phyloP scores from a whole-genome alignment of 805 yeast genomes.

The Scheffersomyces stipitis region DNA sequence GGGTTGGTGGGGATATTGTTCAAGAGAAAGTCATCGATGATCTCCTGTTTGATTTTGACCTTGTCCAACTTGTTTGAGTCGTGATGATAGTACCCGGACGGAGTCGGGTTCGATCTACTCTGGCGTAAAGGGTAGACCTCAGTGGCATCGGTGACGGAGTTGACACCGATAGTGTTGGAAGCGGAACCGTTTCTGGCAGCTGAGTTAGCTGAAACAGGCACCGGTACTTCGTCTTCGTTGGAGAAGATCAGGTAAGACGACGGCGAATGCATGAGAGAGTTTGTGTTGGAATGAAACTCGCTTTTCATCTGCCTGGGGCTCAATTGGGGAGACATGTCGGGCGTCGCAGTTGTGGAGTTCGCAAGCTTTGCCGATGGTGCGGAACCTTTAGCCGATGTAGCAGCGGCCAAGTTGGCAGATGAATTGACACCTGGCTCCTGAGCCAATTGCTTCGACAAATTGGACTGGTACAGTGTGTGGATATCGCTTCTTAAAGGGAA shows the following conservation, averaged over 20 bases:
- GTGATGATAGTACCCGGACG: slow-evolving; percentile 4
- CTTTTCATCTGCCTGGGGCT: background rate
- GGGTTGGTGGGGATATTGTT: slow-evolving; percentile 34
- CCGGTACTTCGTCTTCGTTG: slow-evolving; percentile 17
- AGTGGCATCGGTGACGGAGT: slow-evolving; percentile 1
- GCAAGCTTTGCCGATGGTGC: no score
- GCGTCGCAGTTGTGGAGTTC: background rate
- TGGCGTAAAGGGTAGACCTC: slow-evolving; percentile 10
- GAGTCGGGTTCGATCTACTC: slow-evolving; percentile 13
- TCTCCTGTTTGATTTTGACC: slow-evolving; percentile 36
- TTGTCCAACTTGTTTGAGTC: slow-evolving; percentile 12
- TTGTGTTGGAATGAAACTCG: slow-evolving; percentile 2
- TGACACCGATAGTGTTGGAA: background rate
- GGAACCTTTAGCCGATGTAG: no score
- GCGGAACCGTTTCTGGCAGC: slow-evolving; percentile 1
- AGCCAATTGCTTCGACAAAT: no score
- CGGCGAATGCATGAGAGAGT: slow-evolving; percentile 23
- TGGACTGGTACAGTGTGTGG: background rate
- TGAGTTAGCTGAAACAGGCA: no score
- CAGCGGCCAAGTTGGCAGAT: no score
- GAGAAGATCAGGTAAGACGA: slow-evolving; percentile 24
- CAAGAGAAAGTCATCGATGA: slow-evolving; percentile 37
- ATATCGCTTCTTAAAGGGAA: background rate
- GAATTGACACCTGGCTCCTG: no score
- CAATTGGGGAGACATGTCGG: background rate